Percentiles rank a stretch among this genome's conserved stretches.
These are phyloP conservation scores for Acacia melanoxylon DNA, from an alignment of 306 rosid species.

Conservation along the genomic window DNA sequence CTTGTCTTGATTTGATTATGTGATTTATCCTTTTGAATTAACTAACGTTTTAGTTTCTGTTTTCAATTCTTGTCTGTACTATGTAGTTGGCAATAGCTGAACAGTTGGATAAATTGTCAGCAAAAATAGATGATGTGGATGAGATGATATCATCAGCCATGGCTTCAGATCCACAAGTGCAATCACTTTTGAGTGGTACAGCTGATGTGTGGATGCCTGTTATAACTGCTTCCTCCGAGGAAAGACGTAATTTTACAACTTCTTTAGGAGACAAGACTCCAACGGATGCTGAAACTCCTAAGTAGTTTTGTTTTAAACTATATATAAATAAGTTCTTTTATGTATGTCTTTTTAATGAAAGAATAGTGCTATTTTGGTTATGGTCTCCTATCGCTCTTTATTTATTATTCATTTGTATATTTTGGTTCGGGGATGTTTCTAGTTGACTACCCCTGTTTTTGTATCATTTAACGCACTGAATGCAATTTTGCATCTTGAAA, in stretches of 20 bases:
- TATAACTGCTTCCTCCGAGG: constrained; percentile 78
- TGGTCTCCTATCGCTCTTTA: background rate
- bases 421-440: background rate
- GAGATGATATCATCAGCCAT: constrained; percentile 86
- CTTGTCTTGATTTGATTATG: background rate
- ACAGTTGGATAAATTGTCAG: constrained; percentile 84
- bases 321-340: background rate
- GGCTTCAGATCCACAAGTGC: constrained; percentile 89
- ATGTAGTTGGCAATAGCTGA: constrained; percentile 79
- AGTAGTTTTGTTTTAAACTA: constrained; percentile 29
- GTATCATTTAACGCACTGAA: background rate
- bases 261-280: constrained; percentile 45
- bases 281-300: constrained; percentile 33
- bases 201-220: constrained; percentile 94
- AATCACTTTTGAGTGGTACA: constrained; percentile 75
- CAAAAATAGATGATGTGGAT: constrained; percentile 81
- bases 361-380: background rate
- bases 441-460: background rate
- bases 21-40: background rate
- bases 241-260: constrained; percentile 63
- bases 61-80: background rate
- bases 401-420: background rate
- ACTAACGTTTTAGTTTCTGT: constrained; percentile 1
- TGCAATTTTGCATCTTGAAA: background rate
- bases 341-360: background rate